Conservation (phyloP, 805 yeast genomes). For the Torulaspora microellipsoides region DNA sequence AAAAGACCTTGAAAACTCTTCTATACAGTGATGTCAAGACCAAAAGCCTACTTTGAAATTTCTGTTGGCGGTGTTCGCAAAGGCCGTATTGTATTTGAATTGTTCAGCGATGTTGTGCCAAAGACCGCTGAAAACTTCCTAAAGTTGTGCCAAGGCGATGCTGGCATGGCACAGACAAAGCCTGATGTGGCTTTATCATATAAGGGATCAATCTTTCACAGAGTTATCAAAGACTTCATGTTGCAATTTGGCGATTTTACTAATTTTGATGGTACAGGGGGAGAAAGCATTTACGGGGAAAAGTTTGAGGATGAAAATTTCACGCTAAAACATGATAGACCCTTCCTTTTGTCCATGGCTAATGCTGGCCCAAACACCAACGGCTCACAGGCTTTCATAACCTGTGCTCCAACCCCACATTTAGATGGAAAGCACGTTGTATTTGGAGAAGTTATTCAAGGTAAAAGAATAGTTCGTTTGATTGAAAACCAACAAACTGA, state of each 20-base stretch:
- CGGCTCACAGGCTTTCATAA: slow-evolving; percentile 93
- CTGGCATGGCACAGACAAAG: slow-evolving; percentile 40
- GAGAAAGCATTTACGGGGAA: slow-evolving; percentile 78
- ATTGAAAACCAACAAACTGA: slow-evolving; percentile 67
- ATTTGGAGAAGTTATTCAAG: slow-evolving; percentile 82
- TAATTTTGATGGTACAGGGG: slow-evolving; percentile 69
- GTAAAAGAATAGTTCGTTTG: slow-evolving; percentile 73
- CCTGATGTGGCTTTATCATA: slow-evolving; percentile 54
- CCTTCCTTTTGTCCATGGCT: slow-evolving; percentile 92
- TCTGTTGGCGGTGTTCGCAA: slow-evolving; percentile 61
- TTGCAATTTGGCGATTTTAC: slow-evolving; percentile 94
- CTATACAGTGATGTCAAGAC: slow-evolving; percentile 21
- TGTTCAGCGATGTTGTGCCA: slow-evolving; percentile 71
- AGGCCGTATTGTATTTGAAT: slow-evolving; percentile 77
- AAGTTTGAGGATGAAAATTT: slow-evolving; percentile 91
- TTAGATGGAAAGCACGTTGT: slow-evolving; percentile 95
- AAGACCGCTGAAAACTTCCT: slow-evolving; percentile 87
- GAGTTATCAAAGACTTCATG: slow-evolving; percentile 87
- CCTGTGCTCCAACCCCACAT: slow-evolving; percentile 91
- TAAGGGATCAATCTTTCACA: slow-evolving; percentile 87
- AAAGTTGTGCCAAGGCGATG: slow-evolving; percentile 83
- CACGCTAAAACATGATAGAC: slow-evolving; percentile 66
- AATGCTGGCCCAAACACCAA: slow-evolving; percentile 94
- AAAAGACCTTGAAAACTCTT: too few relatives aligned
- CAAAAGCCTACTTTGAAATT: slow-evolving; percentile 74